Evolutionary conservation across 345 rosid species (phyloP), one percentile per base, ranked within the genome.

Genomic region (Leavenworthia alabamica): DNA sequence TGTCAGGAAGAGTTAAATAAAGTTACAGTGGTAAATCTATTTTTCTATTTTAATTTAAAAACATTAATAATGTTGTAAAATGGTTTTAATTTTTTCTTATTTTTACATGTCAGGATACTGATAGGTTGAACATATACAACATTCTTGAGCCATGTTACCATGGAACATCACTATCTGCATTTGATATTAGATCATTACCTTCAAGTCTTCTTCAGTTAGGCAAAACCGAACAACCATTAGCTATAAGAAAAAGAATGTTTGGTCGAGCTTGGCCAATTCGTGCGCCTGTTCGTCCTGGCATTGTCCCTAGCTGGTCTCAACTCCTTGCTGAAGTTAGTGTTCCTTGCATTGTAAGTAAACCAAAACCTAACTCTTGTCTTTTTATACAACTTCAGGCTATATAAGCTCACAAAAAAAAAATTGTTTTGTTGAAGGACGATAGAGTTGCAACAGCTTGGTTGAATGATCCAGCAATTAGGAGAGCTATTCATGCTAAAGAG

Each of bases 231-330:
- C 68, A 74, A 73, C 88, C 89, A 20, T 80, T 89, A 68, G 80
- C 88, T 65, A 83, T 89, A 68, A 77, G 95, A 36, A 83, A 67
- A 48, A 82, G 96, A 75, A 83, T 91, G 88, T 91, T 91, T 68
- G 96, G 98, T 50, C 92, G 92, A 57, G 92, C 98, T 4, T 92
- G 96, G 98, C 98, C 98, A 10, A 47, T 86, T 37, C 68, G 90
- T 71, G 93, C 89, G 57, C 84, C 86, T 44, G 95, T 92, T 14
- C 83, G 76, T 73, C 86, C 80, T 13, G 96, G 96, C 41, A 57
- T 76, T 52, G 95, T 92, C 62, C 95, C 93, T 60, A 85, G 85
- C 52, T 92, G 96, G 98, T 85, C 95, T 9, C 85, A 92, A 64
- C 83, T 92, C 52, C 81, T 82, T 61, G 75, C 77, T 45, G 57